These are phyloP conservation scores for Talaromyces ruber DNA, from an alignment of 495 filamentous ascomycete genomes.

Conservation along the genomic window DNA sequence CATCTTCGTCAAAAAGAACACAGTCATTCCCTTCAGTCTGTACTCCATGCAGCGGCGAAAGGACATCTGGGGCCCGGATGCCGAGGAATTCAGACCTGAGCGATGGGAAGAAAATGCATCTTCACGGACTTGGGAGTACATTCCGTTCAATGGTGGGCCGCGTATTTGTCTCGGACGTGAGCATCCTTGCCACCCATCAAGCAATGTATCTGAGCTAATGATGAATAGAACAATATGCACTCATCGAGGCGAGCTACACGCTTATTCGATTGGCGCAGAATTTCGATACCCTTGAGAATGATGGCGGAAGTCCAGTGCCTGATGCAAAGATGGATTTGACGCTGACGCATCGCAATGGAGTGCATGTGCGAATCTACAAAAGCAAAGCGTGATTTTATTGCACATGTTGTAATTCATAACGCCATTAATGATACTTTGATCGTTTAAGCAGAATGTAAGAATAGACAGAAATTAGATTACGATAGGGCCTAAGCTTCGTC, in stretches of 20 bases:
- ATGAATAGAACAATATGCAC: not conserved
- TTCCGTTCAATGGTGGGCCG: slow-evolving; percentile 58
- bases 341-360: not conserved
- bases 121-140: slow-evolving; percentile 43
- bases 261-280: not conserved
- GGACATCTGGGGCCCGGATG: slow-evolving; percentile 23
- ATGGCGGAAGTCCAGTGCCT: not conserved
- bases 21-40: slow-evolving; percentile 12
- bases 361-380: not conserved
- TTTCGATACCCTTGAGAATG: not conserved
- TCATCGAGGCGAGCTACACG: not conserved
- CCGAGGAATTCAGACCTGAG: slow-evolving; percentile 22
- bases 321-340: not conserved
- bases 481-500: not conserved
- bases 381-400: not conserved
- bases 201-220: not conserved
- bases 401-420: not conserved
- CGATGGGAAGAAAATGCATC: slow-evolving; percentile 28
- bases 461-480: not conserved
- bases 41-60: slow-evolving; percentile 23
- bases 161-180: slow-evolving; percentile 39
- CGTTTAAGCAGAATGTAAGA: not conserved
- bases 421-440: not conserved
- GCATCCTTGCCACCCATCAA: not conserved
- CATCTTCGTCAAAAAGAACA: slow-evolving; percentile 33